These are phyloP conservation scores for Lophiotrema nucula DNA, from an alignment of 495 filamentous ascomycete species.

Conservation along the genomic window DNA sequence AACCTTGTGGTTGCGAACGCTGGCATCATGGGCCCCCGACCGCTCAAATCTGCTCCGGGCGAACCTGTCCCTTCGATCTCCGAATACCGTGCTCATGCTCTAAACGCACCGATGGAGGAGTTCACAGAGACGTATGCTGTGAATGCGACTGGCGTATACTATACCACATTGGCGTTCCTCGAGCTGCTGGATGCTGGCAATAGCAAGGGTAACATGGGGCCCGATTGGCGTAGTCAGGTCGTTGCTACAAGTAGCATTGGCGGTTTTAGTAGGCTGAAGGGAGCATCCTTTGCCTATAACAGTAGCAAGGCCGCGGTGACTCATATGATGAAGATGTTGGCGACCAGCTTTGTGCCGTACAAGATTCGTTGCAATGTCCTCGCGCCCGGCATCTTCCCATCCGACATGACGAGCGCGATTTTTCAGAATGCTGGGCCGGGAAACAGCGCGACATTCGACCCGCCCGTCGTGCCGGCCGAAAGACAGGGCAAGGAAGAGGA, in stretches of 20 bases:
- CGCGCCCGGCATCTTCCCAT: constrained; percentile 55
- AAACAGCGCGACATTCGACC: constrained; percentile 28
- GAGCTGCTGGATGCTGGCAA: constrained; percentile 64
- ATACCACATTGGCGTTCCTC: constrained; percentile 62
- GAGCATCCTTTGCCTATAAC: constrained; percentile 62
- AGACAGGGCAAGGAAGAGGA: constrained; percentile 40
- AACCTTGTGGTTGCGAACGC: constrained; percentile 66
- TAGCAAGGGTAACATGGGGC: constrained; percentile 47
- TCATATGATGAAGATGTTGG: constrained; percentile 63
- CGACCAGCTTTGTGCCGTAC: constrained; percentile 54
- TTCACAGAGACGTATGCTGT: constrained; percentile 59
- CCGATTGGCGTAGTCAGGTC: constrained; percentile 57
- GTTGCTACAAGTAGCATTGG: constrained; percentile 64
- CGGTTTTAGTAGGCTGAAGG: constrained; percentile 54
- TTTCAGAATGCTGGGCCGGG: constrained; percentile 24
- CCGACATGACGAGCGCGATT: constrained; percentile 34
- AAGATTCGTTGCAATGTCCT: constrained; percentile 65
- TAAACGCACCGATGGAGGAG: constrained; percentile 54
- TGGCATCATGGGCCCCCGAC: constrained; percentile 58
- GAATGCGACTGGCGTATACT: constrained; percentile 62
- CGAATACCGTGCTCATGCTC: constrained; percentile 53
- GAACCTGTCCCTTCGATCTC: constrained; percentile 47
- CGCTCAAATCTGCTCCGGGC: constrained; percentile 34
- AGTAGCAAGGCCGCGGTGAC: constrained; percentile 62
- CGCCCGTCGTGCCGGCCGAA: constrained; percentile 37